Evolutionary conservation across 192 early-diverging fungal species (phyloP), one percentile per base, ranked within the genome.

Genomic region (Funneliformis mosseae): DNA sequence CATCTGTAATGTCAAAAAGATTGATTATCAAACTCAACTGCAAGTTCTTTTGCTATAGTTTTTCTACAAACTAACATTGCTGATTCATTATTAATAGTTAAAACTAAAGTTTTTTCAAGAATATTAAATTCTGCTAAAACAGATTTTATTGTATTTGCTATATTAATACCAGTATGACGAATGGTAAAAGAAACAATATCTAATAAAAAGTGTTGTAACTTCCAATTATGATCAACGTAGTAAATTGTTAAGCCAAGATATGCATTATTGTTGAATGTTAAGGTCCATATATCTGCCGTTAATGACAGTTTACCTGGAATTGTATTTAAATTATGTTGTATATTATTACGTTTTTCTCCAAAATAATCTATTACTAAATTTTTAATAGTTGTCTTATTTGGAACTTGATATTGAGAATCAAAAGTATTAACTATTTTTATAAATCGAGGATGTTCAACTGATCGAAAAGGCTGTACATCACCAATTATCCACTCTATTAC

Each of bases 11-110:
- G 68, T 41, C 11, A 1, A 33, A 70, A 33, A 33, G 33, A 33
- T 33, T 33, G 33, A 33, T 33, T 33, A 33, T 33, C 33, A 33
- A 33, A 3, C 14, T 70, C 68, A 9, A 5, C 28, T n/a, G 14
- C 5, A 7, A 70, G 68, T 18, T 28, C 12, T 27, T 70, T 28
- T 70, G 68, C 68, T 41, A 70, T 7, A 10, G 27, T 70, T 33
- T 18, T 70, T 21, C 27, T 33, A 70, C 68, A 70, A 38, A 70
- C 68, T 70, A 70, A 33, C 68, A 70, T 70, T 70, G 68, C 68
- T 70, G 68, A 70, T 38, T 8, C 68, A 70, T 70, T 70, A 33
- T 70, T 7, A 5, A 7, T 70, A 12, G 68, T 70, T 1, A 70
- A 28, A 41, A 28, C 68, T 33, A 69, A 69, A 27, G 28, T 33